phyloP scores from a whole-genome alignment of 192 early-diverging fungal species.

The Coemansia sp. region DNA sequence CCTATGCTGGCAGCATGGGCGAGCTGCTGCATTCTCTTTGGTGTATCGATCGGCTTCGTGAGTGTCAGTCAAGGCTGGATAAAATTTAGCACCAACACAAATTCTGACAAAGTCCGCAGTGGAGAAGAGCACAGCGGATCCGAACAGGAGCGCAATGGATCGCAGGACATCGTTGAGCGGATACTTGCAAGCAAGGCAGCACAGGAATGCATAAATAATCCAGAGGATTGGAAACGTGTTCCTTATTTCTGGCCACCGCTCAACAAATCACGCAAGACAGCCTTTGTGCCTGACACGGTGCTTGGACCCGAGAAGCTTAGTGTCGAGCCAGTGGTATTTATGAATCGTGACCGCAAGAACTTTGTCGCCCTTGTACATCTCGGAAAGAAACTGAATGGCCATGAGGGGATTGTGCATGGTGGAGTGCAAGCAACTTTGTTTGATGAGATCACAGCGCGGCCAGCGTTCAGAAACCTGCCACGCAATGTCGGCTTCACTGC shows the following conservation, averaged over 20 bases:
- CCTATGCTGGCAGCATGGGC: conserved; percentile 52
- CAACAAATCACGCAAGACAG: conserved; percentile 1
- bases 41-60: conserved; percentile 30
- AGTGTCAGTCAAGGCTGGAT: conserved; percentile 50
- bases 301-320: conserved; percentile 29
- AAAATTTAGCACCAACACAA: conserved; percentile 9
- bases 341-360: conserved; percentile 48
- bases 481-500: conserved; percentile 72
- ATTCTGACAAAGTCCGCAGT: background rate
- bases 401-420: conserved; percentile 78
- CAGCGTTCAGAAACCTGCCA: conserved; percentile 62
- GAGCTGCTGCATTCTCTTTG: conserved; percentile 44
- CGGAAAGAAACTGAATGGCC: conserved; percentile 70
- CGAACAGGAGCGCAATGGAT: conserved; percentile 2
- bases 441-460: conserved; percentile 64
- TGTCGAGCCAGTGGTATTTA: conserved; percentile 44
- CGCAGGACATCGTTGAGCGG: conserved; percentile 9
- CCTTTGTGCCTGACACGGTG: conserved; percentile 35
- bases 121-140: background rate
- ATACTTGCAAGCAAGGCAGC: conserved; percentile 30
- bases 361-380: conserved; percentile 63
- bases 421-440: conserved; percentile 71
- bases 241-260: conserved; percentile 42
- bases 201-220: conserved; percentile 31
- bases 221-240: conserved; percentile 50